Base-by-base conservation (phyloP, 2,329 filamentous ascomycete genomes). In the Fusarium torulosum region DNA sequence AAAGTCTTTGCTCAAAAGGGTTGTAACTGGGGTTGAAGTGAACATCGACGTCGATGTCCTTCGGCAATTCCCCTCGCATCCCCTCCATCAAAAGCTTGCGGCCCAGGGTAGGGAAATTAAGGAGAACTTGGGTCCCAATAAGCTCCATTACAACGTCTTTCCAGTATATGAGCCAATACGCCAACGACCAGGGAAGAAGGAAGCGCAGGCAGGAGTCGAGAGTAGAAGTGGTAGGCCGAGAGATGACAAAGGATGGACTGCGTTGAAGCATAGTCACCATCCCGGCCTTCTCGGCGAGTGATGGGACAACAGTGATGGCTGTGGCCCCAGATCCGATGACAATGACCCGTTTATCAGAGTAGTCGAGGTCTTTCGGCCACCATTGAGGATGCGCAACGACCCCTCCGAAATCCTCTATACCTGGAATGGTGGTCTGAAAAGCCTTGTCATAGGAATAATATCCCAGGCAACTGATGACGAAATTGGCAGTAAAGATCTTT, bases 191-290 rank as follows among this genome's bases (percentile, higher is more conserved):
- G 2, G 86, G 86, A n/a, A 90, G 72, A 3, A 82, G 71, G 4
- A 74, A 75, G 11, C 79, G 80, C 5, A 86, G 63, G 2, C 79
- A 69, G 8, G 68, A 74, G 35, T 81, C 76, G 3, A 80, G 45
- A 3, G 63, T 57, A 42, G 81, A 81, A 9, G 74, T 73, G 23
- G 83, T 81, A 0, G 84, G 79, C 2, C 88, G 70, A n/a, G 85
- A 80, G 43, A 91, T 69, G 55, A 94, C 84, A 72, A 92, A 94
- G 1, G 85, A 86, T 0, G 93, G 93, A 44, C 89, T 93, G 57
- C 93, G 88, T 79, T 96, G 93, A 4, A 96, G 84, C 87, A 95
- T 93, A 2, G 91, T 95, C 27, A 94, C 88, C 15, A 86, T 84
- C 7, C 79, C 79, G 7, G 91, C 91, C 38, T 84, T 86, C 42